Evolutionary conservation across 2,329 filamentous ascomycete species (phyloP).

Genomic region (Gremmenia infestans): DNA sequence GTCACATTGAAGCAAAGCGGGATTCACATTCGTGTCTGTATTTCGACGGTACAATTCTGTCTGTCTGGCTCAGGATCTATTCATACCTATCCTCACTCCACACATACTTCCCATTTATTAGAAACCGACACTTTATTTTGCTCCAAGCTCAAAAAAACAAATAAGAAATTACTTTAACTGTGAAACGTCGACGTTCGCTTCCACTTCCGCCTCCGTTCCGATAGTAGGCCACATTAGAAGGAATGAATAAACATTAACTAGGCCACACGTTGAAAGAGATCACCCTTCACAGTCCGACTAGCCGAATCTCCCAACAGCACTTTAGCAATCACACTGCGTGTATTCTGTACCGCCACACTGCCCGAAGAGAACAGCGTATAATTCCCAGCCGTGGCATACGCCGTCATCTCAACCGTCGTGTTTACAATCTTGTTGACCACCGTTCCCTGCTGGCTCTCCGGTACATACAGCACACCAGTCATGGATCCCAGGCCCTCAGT

Average conservation of each 20-base stretch:
- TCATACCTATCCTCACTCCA: no score
- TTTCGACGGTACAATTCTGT: no score
- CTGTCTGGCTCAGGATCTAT: no score
- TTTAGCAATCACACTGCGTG: constrained; percentile 7
- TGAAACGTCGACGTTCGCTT: not conserved
- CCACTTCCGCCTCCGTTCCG: not conserved
- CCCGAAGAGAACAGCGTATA: constrained; percentile 9
- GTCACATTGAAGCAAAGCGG: no score
- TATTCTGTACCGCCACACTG: constrained; percentile 1
- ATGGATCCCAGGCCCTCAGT: not conserved
- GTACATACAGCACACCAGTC: constrained; percentile 10
- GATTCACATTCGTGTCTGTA: no score
- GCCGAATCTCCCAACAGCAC: constrained; percentile 6
- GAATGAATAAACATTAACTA: not conserved
- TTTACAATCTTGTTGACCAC: constrained; percentile 1
- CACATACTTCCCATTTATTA: no score
- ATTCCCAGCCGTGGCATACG: constrained; percentile 4
- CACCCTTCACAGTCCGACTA: constrained; percentile 13
- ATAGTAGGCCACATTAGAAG: no score
- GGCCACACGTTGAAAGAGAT: not conserved
- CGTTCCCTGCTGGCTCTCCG: constrained; percentile 5
- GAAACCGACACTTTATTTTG: no score
- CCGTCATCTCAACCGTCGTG: constrained; percentile 3
- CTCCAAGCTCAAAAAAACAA: no score
- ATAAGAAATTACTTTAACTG: not conserved